Conservation (phyloP, 192 early-diverging fungal genomes). For the Backusella liffmaniae region DNA sequence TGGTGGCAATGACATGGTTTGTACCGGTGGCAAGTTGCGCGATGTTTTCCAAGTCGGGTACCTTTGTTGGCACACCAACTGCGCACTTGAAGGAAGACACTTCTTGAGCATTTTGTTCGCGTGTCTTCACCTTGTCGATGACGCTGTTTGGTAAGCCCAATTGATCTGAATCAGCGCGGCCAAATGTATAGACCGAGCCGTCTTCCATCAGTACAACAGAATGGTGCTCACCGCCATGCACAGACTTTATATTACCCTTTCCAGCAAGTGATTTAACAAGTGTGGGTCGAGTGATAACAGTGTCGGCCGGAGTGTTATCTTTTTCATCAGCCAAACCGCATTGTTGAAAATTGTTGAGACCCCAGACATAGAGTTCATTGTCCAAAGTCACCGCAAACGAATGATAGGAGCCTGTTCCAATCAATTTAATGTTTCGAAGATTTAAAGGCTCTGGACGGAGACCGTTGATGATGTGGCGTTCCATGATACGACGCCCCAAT, state of each 20-base stretch:
- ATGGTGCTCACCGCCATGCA: conserved; percentile 88
- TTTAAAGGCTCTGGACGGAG: conserved; percentile 55
- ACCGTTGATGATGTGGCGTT: conserved; percentile 68
- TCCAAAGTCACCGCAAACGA: conserved; percentile 75
- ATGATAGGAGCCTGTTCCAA: conserved; percentile 82
- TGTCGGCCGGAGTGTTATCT: conserved; percentile 33
- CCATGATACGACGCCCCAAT: conserved; percentile 78
- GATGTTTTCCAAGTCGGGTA: conserved; percentile 43
- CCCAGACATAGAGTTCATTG: conserved; percentile 75
- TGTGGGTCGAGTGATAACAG: conserved; percentile 55
- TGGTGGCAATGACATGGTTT: conserved; percentile 56
- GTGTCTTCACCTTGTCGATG: conserved; percentile 32
- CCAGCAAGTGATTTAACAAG: conserved; percentile 50
- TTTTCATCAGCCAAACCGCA: conserved; percentile 57
- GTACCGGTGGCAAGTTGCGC: conserved; percentile 54
- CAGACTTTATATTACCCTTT: conserved; percentile 45
- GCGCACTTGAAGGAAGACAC: conserved; percentile 49
- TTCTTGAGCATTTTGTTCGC: neutral
- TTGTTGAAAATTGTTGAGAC: conserved; percentile 91
- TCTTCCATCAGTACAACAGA: conserved; percentile 71
- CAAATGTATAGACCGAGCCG: conserved; percentile 79
- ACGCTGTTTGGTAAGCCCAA: conserved; percentile 62
- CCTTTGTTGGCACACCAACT: conserved; percentile 55
- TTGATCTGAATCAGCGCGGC: conserved; percentile 81
- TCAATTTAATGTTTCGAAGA: conserved; percentile 54